A percentile compares a stretch with the other conserved stretches of the same genome.
Conservation (phyloP, 83 land plant genomes). For the Picea abies region DNA sequence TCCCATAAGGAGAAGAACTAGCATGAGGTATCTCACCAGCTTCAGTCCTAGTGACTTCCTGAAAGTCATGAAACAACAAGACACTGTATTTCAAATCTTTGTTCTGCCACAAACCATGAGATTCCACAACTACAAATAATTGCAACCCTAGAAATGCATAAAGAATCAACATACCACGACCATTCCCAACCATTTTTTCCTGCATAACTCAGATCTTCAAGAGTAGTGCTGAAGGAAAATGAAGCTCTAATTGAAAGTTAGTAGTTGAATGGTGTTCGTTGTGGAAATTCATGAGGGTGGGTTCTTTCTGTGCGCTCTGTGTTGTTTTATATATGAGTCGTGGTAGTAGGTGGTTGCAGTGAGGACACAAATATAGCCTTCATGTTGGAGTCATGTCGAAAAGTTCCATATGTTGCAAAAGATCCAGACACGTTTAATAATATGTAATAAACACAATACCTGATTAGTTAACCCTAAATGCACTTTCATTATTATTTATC, state of each 20-base stretch:
- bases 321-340: neutral
- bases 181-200: neutral
- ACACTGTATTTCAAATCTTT: neutral
- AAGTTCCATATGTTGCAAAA: neutral
- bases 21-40: constrained; percentile 16
- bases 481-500: too few species aligned
- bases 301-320: neutral
- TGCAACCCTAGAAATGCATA: neutral
- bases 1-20: too few species aligned
- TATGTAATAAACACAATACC: too few species aligned
- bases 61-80: neutral
- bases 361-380: neutral
- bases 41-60: neutral
- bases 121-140: neutral
- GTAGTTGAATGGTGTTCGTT: neutral
- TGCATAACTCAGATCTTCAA: neutral
- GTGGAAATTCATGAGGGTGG: neutral
- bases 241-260: too few species aligned
- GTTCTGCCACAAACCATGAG: neutral
- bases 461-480: too few species aligned
- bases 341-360: neutral
- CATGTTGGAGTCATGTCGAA: neutral
- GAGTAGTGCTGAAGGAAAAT: too few species aligned
- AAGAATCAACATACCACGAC: neutral
- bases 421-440: neutral